A percentile compares a stretch with the other conserved stretches of the same genome.
These are phyloP conservation scores for Thraustotheca clavata DNA, from an alignment of 352 stramenopile genomes.

Conservation along the genomic window DNA sequence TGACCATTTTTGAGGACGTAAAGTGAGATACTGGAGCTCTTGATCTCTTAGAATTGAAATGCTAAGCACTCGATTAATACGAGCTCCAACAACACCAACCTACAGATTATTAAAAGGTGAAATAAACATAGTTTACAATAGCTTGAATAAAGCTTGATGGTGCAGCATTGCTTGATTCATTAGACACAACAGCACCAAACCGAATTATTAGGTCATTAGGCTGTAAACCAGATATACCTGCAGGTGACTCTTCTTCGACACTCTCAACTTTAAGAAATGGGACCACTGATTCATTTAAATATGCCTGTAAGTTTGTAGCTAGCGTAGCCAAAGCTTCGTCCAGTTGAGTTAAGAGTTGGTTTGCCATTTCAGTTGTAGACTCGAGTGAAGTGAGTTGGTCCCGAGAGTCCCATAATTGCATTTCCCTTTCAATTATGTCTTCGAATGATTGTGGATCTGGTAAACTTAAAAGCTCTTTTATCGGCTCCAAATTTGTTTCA, in stretches of 20 bases:
- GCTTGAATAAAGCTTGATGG: conserved; percentile 11
- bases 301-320: not conserved
- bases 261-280: conserved; percentile 6
- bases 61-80: not conserved
- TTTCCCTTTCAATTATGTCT: no score
- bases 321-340: not conserved
- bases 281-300: not conserved
- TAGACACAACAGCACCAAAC: conserved; percentile 4
- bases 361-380: no score
- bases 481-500: no score
- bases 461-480: no score
- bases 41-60: not conserved
- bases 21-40: not conserved
- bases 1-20: conserved; percentile 16
- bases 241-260: conserved; percentile 7
- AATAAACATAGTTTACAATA: conserved; percentile 11
- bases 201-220: not conserved
- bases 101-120: not conserved
- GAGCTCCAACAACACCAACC: not conserved
- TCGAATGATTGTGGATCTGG: no score
- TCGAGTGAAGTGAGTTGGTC: no score
- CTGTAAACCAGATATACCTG: not conserved
- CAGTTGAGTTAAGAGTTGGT: not conserved
- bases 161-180: not conserved
- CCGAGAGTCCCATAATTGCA: not conserved